phyloP scores from a whole-genome alignment of 768 basidiomycete genomes.

The Mycena floridula region DNA sequence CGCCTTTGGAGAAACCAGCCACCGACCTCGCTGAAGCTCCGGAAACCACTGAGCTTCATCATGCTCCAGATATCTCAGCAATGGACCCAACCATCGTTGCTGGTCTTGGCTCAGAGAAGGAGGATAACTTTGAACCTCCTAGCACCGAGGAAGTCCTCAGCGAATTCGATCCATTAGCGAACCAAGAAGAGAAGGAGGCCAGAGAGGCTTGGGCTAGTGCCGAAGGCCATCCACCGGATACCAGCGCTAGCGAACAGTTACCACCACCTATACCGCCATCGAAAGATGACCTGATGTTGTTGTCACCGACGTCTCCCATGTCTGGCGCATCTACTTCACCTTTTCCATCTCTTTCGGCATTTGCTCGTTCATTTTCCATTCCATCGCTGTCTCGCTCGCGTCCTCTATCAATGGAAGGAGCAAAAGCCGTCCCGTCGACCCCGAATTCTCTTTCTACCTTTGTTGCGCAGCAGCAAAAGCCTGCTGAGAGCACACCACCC shows the following conservation, averaged over 20 bases:
- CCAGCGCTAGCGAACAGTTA: constrained; percentile 21
- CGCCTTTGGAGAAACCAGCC: neutral
- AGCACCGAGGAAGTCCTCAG: constrained; percentile 37
- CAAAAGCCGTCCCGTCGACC: constrained; percentile 51
- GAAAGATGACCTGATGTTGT: constrained; percentile 28
- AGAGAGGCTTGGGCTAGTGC: constrained; percentile 59
- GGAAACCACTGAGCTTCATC: constrained; percentile 8
- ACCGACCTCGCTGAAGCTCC: neutral
- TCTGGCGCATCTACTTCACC: constrained; percentile 21
- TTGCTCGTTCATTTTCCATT: constrained; percentile 61
- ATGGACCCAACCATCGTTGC: constrained; percentile 34
- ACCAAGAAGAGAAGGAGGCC: constrained; percentile 51
- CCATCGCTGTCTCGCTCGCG: constrained; percentile 43
- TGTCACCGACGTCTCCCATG: constrained; percentile 14
- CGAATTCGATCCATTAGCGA: constrained; percentile 66
- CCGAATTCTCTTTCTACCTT: constrained; percentile 50
- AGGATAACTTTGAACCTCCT: constrained; percentile 7
- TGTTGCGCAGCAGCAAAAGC: constrained; percentile 38
- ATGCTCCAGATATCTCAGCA: constrained; percentile 37
- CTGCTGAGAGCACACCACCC: constrained; percentile 6
- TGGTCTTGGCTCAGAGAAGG: constrained; percentile 19
- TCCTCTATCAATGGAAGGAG: constrained; percentile 57
- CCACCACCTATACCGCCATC: constrained; percentile 27
- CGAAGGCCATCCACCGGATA: constrained; percentile 55
- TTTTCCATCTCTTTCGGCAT: constrained; percentile 60